These are phyloP conservation scores for Friedmanniomyces simplex DNA, from an alignment of 495 filamentous ascomycete species.

Conservation along the genomic window DNA sequence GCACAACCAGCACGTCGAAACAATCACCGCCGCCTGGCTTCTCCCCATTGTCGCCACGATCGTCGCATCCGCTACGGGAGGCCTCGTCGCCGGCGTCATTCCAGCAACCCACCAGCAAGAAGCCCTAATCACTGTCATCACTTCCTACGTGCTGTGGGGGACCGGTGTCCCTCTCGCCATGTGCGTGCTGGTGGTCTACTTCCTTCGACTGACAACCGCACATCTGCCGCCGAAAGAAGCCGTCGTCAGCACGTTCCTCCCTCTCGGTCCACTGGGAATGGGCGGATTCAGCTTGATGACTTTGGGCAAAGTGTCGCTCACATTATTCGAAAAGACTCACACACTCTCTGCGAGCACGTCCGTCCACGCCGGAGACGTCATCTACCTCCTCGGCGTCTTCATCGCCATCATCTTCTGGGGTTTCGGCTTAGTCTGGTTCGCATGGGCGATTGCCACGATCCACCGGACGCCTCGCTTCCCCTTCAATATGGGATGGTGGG, in stretches of 20 bases:
- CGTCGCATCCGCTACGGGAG: conserved; percentile 48
- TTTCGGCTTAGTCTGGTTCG: conserved; percentile 52
- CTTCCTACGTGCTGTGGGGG: conserved; percentile 51
- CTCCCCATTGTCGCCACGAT: conserved; percentile 52
- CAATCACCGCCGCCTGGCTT: conserved; percentile 52
- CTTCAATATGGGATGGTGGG: conserved; percentile 36
- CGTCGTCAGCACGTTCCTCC: conserved; percentile 54
- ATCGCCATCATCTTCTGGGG: conserved; percentile 49
- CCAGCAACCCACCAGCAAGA: conserved; percentile 44
- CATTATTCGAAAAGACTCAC: conserved; percentile 40
- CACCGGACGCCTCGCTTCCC: conserved; percentile 24
- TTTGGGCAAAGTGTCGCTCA: conserved; percentile 42
- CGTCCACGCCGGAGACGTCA: conserved; percentile 34
- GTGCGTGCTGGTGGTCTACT: conserved; percentile 53
- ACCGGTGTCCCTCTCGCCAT: conserved; percentile 48
- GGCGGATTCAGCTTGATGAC: conserved; percentile 48
- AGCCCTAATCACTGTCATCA: conserved; percentile 46
- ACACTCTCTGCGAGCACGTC: conserved; percentile 30
- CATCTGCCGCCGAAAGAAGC: conserved; percentile 48
- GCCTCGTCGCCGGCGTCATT: conserved; percentile 45
- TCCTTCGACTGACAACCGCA: conserved; percentile 51
- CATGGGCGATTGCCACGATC: conserved; percentile 42
- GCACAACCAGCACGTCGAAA: conserved; percentile 35
- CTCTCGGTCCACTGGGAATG: conserved; percentile 50
- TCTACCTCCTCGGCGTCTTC: conserved; percentile 44